Evolutionary conservation across 2,329 filamentous ascomycete species (phyloP), one percentile per base, ranked within the genome.

Genomic region (Periconia sp.): DNA sequence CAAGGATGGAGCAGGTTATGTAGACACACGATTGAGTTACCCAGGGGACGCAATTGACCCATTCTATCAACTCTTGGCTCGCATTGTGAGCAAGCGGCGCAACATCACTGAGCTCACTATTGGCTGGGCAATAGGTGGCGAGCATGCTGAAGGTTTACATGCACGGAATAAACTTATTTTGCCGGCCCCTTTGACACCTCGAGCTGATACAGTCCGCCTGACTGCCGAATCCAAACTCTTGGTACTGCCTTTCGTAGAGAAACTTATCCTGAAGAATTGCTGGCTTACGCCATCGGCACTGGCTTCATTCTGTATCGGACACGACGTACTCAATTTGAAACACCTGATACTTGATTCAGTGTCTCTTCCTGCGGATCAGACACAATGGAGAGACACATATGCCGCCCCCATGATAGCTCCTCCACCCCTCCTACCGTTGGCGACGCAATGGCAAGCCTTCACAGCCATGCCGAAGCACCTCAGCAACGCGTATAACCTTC

Each of bases 101-200:
- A 81, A 79, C 30, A 82, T 90, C 60, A 81, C 79, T 52, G 81
- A 74, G 30, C 74, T 90, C 42, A 83, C 82, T 19, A 80, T 90
- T 52, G 87, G 89, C 54, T 91, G 85, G 82, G 75, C 82, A 6
- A 83, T 82, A 49, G 87, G 87, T 43, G 88, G 87, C 27, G 88
- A 91, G 71, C 81, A 86, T 58, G 85, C 84, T 2, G 74, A 81
- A 17, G 86, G 87, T 20, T 71, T 83, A 2, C 81, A 80, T 58
- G 84, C 85, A 33, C 81, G 87, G 23, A 88, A 88, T 61, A 78
- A 79, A 51, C 78, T 85, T 60, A 69, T 90, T 31, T 73, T 90
- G 17, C 85, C 86, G 0, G 85, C 84, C 9, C 87, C 86, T 1
- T 71, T 86, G 54, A 63, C 78, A 18, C 55, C 70, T 7, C 41